These are phyloP conservation scores for Metarhizium guizhouense DNA, from an alignment of 2,329 filamentous ascomycete species.

Conservation along the genomic window DNA sequence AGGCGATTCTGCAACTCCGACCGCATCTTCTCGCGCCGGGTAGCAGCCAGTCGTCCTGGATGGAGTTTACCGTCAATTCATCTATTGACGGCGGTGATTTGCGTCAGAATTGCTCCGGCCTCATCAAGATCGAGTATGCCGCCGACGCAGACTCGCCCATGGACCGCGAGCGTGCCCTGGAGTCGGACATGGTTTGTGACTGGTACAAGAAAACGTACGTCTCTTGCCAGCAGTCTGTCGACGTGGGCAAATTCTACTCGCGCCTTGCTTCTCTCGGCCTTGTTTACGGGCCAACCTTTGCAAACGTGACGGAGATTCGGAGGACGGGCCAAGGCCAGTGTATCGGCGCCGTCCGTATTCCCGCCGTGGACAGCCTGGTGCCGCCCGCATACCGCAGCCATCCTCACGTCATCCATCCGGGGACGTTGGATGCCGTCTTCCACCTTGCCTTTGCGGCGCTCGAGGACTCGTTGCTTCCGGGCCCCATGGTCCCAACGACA, in stretches of 20 bases:
- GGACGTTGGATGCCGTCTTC: conserved; percentile 16
- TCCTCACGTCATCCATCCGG: conserved; percentile 10
- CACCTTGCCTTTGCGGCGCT: conserved; percentile 4
- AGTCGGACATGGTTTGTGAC: background rate
- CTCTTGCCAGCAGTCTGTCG: conserved; percentile 8
- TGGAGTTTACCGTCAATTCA: background rate
- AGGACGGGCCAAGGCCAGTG: background rate
- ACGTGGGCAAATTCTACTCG: conserved; percentile 14
- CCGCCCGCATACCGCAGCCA: background rate
- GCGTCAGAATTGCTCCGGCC: background rate
- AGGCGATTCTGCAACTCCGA: conserved; percentile 13
- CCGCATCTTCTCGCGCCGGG: background rate
- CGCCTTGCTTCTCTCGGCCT: conserved; percentile 14
- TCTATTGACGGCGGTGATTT: background rate
- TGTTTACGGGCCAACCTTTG: conserved; percentile 15
- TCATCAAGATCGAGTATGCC: background rate
- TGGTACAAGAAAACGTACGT: background rate
- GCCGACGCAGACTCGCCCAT: background rate
- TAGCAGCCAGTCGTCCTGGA: background rate
- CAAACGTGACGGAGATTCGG: conserved; percentile 12
- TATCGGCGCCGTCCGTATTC: background rate
- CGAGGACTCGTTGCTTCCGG: background rate
- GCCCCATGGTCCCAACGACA: background rate
- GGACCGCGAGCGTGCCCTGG: background rate
- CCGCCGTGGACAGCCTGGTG: background rate